These are phyloP conservation scores for Cyclotella atomus DNA, from an alignment of 108 stramenopile species.

Conservation along the genomic window DNA sequence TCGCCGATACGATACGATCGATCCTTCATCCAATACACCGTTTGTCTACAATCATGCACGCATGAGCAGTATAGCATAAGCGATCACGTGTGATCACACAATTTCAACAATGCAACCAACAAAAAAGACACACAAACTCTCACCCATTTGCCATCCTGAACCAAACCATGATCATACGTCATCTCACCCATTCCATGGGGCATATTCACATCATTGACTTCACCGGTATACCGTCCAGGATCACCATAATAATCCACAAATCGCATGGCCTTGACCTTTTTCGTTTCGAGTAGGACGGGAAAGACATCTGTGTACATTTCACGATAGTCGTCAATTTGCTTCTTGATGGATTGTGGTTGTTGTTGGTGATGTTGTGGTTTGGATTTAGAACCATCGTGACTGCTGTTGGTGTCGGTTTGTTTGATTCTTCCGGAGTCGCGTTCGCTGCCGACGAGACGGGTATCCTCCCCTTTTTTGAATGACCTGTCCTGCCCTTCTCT, in stretches of 20 bases:
- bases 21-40: slow-evolving; percentile 36
- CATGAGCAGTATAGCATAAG: too few relatives aligned
- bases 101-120: too few relatives aligned
- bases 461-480: too few relatives aligned
- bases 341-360: not conserved
- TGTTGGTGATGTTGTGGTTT: slow-evolving; percentile 1
- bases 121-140: too few relatives aligned
- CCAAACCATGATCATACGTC: slow-evolving; percentile 40
- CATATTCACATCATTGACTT: slow-evolving; percentile 40
- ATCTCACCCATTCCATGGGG: slow-evolving; percentile 44
- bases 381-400: not conserved
- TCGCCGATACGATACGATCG: slow-evolving; percentile 1
- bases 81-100: too few relatives aligned
- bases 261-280: slow-evolving; percentile 42
- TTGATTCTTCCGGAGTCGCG: too few relatives aligned
- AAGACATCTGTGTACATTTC: slow-evolving; percentile 24
- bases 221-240: slow-evolving; percentile 39
- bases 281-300: not conserved
- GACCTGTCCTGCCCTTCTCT: too few relatives aligned
- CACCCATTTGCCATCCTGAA: slow-evolving; percentile 41
- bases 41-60: too few relatives aligned
- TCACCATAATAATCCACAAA: slow-evolving; percentile 46
- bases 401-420: too few relatives aligned
- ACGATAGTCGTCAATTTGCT: not conserved
- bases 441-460: too few relatives aligned